A percentile compares a stretch with the other conserved stretches of the same genome.
Conservation (phyloP, 139 green algal genomes). For the Coelastrella sp. region DNA sequence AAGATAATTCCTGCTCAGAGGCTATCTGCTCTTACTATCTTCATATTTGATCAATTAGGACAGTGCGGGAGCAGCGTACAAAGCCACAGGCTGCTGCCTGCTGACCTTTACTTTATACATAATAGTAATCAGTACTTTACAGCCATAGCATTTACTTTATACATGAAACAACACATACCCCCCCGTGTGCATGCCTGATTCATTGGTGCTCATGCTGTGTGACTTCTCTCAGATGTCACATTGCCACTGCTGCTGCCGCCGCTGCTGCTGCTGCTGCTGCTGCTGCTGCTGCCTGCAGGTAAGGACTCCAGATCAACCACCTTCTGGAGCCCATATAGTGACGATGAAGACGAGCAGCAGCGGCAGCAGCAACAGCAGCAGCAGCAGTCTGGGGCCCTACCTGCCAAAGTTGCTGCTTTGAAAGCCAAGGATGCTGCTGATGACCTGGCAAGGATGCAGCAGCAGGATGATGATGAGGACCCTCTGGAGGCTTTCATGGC, state of each 20-base stretch:
- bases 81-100: too few species aligned
- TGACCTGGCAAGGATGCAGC: conserved; percentile 16
- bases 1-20: too few species aligned
- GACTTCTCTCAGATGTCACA: too few species aligned
- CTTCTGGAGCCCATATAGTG: conserved; percentile 22
- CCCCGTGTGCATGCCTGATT: too few species aligned
- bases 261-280: background rate
- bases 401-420: conserved; percentile 35
- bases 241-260: background rate
- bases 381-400: background rate
- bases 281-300: background rate
- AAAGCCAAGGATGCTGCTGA: conserved; percentile 30
- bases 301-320: background rate
- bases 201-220: too few species aligned
- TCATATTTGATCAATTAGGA: too few species aligned
- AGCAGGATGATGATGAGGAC: conserved; percentile 75
- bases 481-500: conserved; percentile 92
- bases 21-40: too few species aligned
- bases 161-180: too few species aligned
- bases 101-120: too few species aligned
- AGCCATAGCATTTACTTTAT: too few species aligned
- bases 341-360: conserved; percentile 25
- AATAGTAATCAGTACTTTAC: too few species aligned
- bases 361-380: conserved; percentile 41
- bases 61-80: too few species aligned